Evolutionary conservation across 768 basidiomycete species (phyloP).

Genomic region (Rhodotorula taiwanensis): DNA sequence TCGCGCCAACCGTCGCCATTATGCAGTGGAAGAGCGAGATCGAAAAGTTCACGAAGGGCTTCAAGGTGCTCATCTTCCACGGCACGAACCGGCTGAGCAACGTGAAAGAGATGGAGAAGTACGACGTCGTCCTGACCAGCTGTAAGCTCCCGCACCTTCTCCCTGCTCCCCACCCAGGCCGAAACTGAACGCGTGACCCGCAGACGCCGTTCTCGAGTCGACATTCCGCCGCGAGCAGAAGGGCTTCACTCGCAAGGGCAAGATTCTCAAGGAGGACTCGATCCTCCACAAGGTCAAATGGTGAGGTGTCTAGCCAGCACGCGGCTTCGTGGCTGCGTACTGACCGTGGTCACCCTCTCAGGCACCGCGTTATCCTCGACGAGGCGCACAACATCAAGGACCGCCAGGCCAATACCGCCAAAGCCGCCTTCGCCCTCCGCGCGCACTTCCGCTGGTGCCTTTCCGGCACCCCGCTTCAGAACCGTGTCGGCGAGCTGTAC

Average conservation of each 20-base stretch:
- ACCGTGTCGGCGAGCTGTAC: constrained; percentile 94
- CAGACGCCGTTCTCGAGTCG: constrained; percentile 85
- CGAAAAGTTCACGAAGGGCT: constrained; percentile 68
- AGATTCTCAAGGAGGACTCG: constrained; percentile 79
- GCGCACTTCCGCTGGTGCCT: constrained; percentile 86
- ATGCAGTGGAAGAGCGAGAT: constrained; percentile 94
- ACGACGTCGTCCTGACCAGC: constrained; percentile 81
- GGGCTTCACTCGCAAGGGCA: constrained; percentile 80
- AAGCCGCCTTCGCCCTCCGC: constrained; percentile 85
- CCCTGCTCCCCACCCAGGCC: not conserved
- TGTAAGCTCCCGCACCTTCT: constrained; percentile 45
- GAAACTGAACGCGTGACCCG: constrained; percentile 10
- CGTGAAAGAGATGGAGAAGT: constrained; percentile 63
- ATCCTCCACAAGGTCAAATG: constrained; percentile 77
- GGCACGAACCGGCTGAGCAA: constrained; percentile 43
- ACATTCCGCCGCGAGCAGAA: constrained; percentile 86
- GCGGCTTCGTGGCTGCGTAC: too few species aligned
- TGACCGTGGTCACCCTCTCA: not conserved
- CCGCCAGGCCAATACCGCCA: constrained; percentile 85
- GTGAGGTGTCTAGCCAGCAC: too few species aligned
- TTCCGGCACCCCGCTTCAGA: constrained; percentile 83
- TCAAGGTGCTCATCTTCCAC: constrained; percentile 65
- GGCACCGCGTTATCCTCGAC: constrained; percentile 40
- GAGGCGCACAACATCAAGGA: constrained; percentile 96
- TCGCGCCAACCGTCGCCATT: constrained; percentile 60